These are phyloP conservation scores for Hirsutella minnesotensis DNA, from an alignment of 2,329 filamentous ascomycete genomes.

Conservation along the genomic window DNA sequence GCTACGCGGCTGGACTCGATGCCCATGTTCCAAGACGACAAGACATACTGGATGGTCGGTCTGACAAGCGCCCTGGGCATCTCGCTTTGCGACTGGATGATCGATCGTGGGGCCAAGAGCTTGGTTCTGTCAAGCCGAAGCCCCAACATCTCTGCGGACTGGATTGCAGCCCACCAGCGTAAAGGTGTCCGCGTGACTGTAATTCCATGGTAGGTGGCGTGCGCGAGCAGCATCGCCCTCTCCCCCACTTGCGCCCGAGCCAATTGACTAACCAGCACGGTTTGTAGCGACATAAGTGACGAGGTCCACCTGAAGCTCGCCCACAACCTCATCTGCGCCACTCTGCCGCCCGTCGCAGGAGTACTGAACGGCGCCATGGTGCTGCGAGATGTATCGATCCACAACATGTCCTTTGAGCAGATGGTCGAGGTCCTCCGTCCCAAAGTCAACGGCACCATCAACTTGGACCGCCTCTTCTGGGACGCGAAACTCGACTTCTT, in stretches of 20 bases:
- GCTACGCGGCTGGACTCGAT: conserved; percentile 1
- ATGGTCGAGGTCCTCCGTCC: conserved; percentile 14
- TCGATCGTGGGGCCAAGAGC: conserved; percentile 18
- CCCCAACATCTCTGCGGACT: conserved; percentile 14
- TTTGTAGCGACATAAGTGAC: conserved; percentile 9
- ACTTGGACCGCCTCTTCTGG: conserved; percentile 18
- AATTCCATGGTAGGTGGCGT: background rate
- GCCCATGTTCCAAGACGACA: conserved; percentile 9
- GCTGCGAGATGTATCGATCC: conserved; percentile 15
- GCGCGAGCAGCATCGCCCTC: background rate
- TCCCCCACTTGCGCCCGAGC: background rate
- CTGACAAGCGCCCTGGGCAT: conserved; percentile 20
- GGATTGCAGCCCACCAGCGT: conserved; percentile 1
- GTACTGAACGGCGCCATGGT: conserved; percentile 26
- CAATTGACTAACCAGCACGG: background rate
- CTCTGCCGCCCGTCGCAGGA: conserved; percentile 22
- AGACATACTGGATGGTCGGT: conserved; percentile 21
- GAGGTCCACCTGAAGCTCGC: conserved; percentile 2
- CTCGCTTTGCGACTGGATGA: conserved; percentile 25
- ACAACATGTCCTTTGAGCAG: conserved; percentile 8
- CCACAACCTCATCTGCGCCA: conserved; percentile 10
- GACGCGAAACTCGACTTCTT: conserved; percentile 20
- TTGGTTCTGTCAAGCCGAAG: conserved; percentile 24
- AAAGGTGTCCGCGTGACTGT: background rate
- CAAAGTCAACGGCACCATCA: conserved; percentile 20